Evolutionary conservation across 345 rosid genomes (phyloP).

Genomic region (Dipteronia sinensis): DNA sequence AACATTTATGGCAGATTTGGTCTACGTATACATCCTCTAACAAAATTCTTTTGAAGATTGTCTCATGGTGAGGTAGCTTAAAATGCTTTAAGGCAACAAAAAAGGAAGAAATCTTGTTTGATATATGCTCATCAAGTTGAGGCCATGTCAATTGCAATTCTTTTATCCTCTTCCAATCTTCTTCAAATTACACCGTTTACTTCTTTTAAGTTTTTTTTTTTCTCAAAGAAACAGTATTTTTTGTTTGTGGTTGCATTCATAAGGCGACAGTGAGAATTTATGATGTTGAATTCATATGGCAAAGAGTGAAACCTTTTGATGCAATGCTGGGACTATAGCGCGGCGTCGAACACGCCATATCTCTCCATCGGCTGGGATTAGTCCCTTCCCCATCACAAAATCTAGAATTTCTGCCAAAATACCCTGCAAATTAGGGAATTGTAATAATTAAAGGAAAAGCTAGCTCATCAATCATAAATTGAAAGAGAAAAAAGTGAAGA

Average conservation of each 20-base stretch:
- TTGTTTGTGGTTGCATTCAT: not conserved
- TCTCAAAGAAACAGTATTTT: not conserved
- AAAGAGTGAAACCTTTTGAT: conserved; percentile 61
- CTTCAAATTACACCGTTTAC: not conserved
- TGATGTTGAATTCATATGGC: not conserved
- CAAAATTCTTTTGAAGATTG: not conserved
- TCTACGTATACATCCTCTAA: not conserved
- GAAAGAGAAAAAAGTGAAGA: not conserved
- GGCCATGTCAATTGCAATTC: not conserved
- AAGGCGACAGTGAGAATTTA: not conserved
- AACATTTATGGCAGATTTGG: not conserved
- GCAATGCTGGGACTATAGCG: conserved; percentile 91
- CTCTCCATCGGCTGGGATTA: conserved; percentile 96
- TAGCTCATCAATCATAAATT: not conserved
- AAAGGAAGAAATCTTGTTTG: not conserved
- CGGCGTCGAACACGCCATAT: conserved; percentile 94
- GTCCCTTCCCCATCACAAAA: conserved; percentile 98
- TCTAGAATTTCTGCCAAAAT: conserved; percentile 90
- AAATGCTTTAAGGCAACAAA: not conserved
- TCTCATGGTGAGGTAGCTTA: not conserved
- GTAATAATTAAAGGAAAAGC: conserved; percentile 19
- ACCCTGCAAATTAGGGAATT: conserved; percentile 57
- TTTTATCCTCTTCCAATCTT: not conserved
- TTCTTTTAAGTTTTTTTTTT: not conserved
- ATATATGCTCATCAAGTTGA: not conserved